Evolutionary conservation across 2,329 filamentous ascomycete genomes (phyloP), one percentile per base, ranked within the genome.

Genomic region (Monilinia polystroma): DNA sequence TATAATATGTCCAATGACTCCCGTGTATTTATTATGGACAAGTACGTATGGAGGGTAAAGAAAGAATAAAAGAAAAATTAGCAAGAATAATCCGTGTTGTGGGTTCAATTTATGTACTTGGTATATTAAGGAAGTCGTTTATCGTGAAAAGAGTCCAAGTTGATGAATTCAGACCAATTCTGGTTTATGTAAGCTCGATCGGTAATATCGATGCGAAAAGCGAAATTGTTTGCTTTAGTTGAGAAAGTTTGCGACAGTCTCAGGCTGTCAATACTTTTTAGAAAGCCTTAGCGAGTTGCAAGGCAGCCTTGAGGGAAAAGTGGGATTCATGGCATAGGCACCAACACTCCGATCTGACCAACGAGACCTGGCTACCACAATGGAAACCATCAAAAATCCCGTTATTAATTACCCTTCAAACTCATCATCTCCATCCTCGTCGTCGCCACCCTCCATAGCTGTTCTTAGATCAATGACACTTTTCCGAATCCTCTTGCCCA

Each of bases 401-500:
- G 20, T 26, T 18, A 2, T 45, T 5, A 10, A 49, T 63, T n/a
- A 62, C 26, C 29, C 64, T 12, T 66, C 64, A 49, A 63, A 66
- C 57, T 66, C 64, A 38, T 66, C 64, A 63, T 66, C 64, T 14
- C 58, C 64, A 62, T 66, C 64, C n/a, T 62, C 56, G 11, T 66
- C 64, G 26, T 66, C 64, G 16, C 51, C 64, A 14, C 59, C 66
- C 11, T 32, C 52, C 64, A 66, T 66, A 23, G 51, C 56, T 53
- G 49, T 51, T 49, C 45, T 52, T 7, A 67, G 23, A 69, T 69
- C 63, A 43, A 67, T 51, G 2, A 64, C 47, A 35, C 54, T 55
- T 66, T 71, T 74, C 26, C 74, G 38, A n/a, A 66, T 62, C n/a
- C 74, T 63, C 69, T 76, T 76, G 26, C 72, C 72, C 45, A 75